phyloP scores from a whole-genome alignment of 2,329 filamentous ascomycete genomes.

The Diplodia mutila region DNA sequence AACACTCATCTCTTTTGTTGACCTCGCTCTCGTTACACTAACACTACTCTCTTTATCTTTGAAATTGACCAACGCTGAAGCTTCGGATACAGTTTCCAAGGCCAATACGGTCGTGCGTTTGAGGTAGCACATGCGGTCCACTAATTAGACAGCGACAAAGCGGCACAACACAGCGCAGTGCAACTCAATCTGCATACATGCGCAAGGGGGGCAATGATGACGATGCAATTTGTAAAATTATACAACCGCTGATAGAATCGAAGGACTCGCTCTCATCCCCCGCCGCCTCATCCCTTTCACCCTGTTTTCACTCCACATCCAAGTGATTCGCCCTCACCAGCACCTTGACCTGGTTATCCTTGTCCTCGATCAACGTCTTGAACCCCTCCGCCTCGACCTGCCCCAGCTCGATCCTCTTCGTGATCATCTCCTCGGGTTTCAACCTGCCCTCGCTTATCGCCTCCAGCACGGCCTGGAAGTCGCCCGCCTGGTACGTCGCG shows the following conservation, averaged over 20 bases:
- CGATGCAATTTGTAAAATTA: background rate
- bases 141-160: background rate
- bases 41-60: background rate
- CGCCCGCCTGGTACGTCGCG: constrained; percentile 56
- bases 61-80: background rate
- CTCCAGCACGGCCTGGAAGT: constrained; percentile 52
- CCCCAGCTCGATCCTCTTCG: constrained; percentile 51
- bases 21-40: background rate
- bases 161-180: background rate
- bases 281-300: background rate
- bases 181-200: background rate
- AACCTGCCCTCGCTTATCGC: constrained; percentile 51
- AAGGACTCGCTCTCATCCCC: background rate
- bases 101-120: background rate
- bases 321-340: constrained; percentile 41
- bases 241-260: background rate
- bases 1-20: background rate
- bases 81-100: background rate
- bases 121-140: background rate
- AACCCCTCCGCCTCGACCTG: constrained; percentile 54
- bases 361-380: constrained; percentile 52
- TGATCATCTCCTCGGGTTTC: constrained; percentile 53
- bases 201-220: background rate
- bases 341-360: constrained; percentile 56
- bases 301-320: constrained; percentile 2